Percentiles rank a stretch among this genome's conserved stretches.
Conservation (phyloP, 768 basidiomycete species). For the Ramaria sp. region DNA sequence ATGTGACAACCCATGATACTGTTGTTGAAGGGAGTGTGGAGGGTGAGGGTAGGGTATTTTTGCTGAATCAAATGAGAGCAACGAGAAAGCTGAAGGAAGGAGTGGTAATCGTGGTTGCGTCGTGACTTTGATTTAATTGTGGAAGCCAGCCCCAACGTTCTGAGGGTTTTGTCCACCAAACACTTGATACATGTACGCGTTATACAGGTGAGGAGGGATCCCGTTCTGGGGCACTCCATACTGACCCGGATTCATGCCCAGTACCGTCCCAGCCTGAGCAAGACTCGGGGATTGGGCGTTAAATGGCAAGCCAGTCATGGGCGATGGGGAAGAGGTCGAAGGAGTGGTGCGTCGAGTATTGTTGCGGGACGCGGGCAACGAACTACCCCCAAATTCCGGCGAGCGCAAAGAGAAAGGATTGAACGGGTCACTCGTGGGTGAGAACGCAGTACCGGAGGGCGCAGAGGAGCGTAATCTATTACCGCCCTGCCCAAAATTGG, state of each 20-base stretch:
- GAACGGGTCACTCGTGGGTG: slow-evolving; percentile 44
- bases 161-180: slow-evolving; percentile 55
- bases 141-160: slow-evolving; percentile 66
- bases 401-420: slow-evolving; percentile 46
- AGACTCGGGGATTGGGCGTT: slow-evolving; percentile 53
- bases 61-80: not conserved
- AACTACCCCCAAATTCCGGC: slow-evolving; percentile 25
- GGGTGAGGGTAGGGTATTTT: slow-evolving; percentile 2
- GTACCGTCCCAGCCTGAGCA: slow-evolving; percentile 41
- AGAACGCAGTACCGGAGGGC: slow-evolving; percentile 37
- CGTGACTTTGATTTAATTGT: slow-evolving; percentile 32
- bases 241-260: slow-evolving; percentile 56
- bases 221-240: slow-evolving; percentile 40
- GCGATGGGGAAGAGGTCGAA: slow-evolving; percentile 16
- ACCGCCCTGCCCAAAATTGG: slow-evolving; percentile 33
- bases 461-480: slow-evolving; percentile 18
- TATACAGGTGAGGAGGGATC: slow-evolving; percentile 53
- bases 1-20: slow-evolving; percentile 2
- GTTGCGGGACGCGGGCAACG: slow-evolving; percentile 23
- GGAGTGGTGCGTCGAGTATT: slow-evolving; percentile 27
- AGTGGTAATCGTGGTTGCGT: slow-evolving; percentile 7
- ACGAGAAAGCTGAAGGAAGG: slow-evolving; percentile 4
- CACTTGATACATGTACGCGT: slow-evolving; percentile 76
- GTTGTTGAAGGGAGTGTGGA: slow-evolving; percentile 5
- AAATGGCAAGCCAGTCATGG: slow-evolving; percentile 35